phyloP scores from a whole-genome alignment of 1,284 basidiomycete genomes.

The Apiotrichum laibachii region DNA sequence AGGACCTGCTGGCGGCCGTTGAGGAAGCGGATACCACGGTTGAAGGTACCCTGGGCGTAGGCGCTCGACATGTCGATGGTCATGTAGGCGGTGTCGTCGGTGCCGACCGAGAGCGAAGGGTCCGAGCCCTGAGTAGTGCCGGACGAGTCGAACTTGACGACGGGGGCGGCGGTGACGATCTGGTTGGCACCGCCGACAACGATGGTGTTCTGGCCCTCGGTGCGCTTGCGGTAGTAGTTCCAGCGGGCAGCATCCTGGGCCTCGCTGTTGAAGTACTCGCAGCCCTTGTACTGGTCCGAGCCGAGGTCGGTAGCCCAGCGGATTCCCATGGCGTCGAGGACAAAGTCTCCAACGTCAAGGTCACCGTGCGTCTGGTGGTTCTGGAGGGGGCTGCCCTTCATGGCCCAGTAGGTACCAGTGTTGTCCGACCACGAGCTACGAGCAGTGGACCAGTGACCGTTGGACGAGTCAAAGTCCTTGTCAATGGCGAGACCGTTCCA shows the following conservation, averaged over 20 bases:
- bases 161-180: conserved; percentile 67
- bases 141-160: conserved; percentile 58
- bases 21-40: conserved; percentile 81
- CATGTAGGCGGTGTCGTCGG: conserved; percentile 78
- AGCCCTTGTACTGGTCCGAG: conserved; percentile 74
- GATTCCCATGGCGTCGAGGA: conserved; percentile 88
- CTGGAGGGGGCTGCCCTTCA: conserved; percentile 76
- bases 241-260: conserved; percentile 73
- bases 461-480: conserved; percentile 67
- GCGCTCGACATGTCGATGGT: conserved; percentile 73
- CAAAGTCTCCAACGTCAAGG: conserved; percentile 89
- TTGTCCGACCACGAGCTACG: conserved; percentile 88
- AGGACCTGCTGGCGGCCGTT: conserved; percentile 90
- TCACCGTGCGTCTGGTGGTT: conserved; percentile 91
- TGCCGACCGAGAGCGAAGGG: conserved; percentile 57
- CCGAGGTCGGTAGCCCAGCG: conserved; percentile 97
- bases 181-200: conserved; percentile 77
- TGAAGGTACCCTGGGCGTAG: conserved; percentile 61
- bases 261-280: conserved; percentile 69
- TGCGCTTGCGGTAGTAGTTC: conserved; percentile 92
- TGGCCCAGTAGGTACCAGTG: conserved; percentile 76
- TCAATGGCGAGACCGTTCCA: conserved; percentile 85
- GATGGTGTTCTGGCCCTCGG: conserved; percentile 95
- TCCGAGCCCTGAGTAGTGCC: conserved; percentile 75
- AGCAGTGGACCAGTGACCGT: conserved; percentile 85